A percentile compares a stretch with the other conserved stretches of the same genome.
Conservation (phyloP, 2,329 filamentous ascomycete genomes). For the Cladophialophora immunda region DNA sequence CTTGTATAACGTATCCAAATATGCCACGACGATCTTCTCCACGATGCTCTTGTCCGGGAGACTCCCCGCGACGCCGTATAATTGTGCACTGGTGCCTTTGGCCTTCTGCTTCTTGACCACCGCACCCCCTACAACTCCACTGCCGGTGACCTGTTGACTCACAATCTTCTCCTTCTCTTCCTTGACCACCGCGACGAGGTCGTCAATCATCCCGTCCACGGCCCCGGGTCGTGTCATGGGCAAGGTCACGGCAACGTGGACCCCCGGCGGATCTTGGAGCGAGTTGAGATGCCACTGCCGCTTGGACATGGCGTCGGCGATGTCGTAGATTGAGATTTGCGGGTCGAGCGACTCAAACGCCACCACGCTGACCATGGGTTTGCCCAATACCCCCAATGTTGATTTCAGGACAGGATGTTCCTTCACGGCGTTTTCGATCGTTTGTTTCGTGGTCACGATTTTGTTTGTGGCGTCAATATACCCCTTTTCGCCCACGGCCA, state of each 20-base stretch:
- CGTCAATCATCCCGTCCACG: conserved; percentile 78
- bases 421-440: conserved; percentile 77
- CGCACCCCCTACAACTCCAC: conserved; percentile 24
- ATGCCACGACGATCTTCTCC: conserved; percentile 86
- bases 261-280: conserved; percentile 87
- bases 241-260: conserved; percentile 92
- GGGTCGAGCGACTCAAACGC: conserved; percentile 78
- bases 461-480: conserved; percentile 87
- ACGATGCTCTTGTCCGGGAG: conserved; percentile 96
- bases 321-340: conserved; percentile 88
- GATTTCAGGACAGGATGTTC: conserved; percentile 72
- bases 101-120: conserved; percentile 54
- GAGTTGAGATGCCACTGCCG: conserved; percentile 97
- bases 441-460: conserved; percentile 87
- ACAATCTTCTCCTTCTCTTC: conserved; percentile 83
- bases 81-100: conserved; percentile 76
- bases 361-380: conserved; percentile 87
- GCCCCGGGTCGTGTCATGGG: conserved; percentile 75
- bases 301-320: conserved; percentile 84
- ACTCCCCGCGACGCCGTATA: conserved; percentile 95
- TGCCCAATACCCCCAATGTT: conserved; percentile 82
- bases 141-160: conserved; percentile 5
- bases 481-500: conserved; percentile 85
- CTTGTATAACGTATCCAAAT: conserved; percentile 93
- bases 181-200: conserved; percentile 67